Percentiles rank a stretch among this genome's conserved stretches.
Conservation (phyloP, 2,329 filamentous ascomycete genomes). For the Talaromyces sp. region DNA sequence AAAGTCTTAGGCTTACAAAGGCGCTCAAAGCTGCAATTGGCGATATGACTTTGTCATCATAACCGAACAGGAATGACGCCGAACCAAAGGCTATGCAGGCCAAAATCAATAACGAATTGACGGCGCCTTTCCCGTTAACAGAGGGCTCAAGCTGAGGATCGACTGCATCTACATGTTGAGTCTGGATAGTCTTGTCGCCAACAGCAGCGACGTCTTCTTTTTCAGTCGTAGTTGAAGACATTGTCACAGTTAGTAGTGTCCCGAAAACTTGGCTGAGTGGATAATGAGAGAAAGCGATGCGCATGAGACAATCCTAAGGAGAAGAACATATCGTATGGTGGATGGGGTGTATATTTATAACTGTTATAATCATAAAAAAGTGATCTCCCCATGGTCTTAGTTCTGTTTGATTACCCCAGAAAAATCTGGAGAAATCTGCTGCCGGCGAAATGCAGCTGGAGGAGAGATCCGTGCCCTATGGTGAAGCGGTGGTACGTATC, state of each 20-base stretch:
- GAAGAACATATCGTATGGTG: not conserved
- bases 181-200: slow-evolving; percentile 12
- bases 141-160: not conserved
- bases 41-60: slow-evolving; percentile 34
- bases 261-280: not conserved
- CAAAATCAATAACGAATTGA: slow-evolving; percentile 28
- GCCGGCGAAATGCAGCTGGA: too few species aligned
- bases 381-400: not conserved
- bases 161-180: slow-evolving; percentile 23
- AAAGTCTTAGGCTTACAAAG: slow-evolving; percentile 24
- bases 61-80: slow-evolving; percentile 33
- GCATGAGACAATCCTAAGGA: not conserved
- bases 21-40: slow-evolving; percentile 28
- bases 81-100: slow-evolving; percentile 30
- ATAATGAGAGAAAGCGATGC: not conserved
- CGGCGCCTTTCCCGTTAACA: slow-evolving; percentile 19
- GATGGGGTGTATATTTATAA: not conserved
- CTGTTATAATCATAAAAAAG: not conserved
- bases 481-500: too few species aligned
- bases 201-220: not conserved
- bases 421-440: not conserved
- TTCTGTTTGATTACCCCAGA: not conserved
- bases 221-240: not conserved
- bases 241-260: not conserved
- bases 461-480: too few species aligned